These are phyloP conservation scores for Myotisia sp. DNA, from an alignment of 2,329 filamentous ascomycete species.

Conservation along the genomic window DNA sequence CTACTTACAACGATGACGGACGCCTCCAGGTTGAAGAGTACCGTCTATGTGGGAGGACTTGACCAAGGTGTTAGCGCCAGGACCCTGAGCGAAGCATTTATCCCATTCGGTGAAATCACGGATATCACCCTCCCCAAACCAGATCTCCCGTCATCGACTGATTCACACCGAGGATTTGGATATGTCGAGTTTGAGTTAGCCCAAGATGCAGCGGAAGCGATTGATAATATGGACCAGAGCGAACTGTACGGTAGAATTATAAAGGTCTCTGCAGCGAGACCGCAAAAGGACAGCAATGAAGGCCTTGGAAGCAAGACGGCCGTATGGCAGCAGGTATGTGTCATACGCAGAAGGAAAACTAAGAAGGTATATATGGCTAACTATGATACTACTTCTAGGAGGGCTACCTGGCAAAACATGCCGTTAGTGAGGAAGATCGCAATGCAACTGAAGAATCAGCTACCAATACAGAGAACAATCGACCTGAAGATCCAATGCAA, in stretches of 20 bases:
- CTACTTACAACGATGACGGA: constrained; percentile 78
- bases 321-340: constrained; percentile 83
- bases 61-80: constrained; percentile 60
- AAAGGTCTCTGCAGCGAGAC: constrained; percentile 82
- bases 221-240: constrained; percentile 98
- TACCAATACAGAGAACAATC: constrained; percentile 35
- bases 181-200: constrained; percentile 88
- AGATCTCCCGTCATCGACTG: constrained; percentile 61
- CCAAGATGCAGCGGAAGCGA: constrained; percentile 80
- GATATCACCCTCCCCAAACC: constrained; percentile 84
- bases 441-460: constrained; percentile 43
- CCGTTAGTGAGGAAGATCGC: constrained; percentile 66
- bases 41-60: constrained; percentile 82
- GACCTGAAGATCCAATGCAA: constrained; percentile 77
- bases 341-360: constrained; percentile 2
- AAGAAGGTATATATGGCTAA: background rate
- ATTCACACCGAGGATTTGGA: constrained; percentile 80
- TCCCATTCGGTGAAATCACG: constrained; percentile 91
- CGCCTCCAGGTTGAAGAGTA: constrained; percentile 68
- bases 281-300: constrained; percentile 75
- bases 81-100: constrained; percentile 76
- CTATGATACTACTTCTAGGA: constrained; percentile 46
- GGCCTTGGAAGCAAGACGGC: constrained; percentile 86
- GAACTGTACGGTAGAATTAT: constrained; percentile 87
- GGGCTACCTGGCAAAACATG: constrained; percentile 80